Percentiles rank a stretch among this genome's conserved stretches.
Evolutionary conservation across 805 yeast genomes (phyloP).

Genomic region (Cyberlindnera xishuangbannaensis): DNA sequence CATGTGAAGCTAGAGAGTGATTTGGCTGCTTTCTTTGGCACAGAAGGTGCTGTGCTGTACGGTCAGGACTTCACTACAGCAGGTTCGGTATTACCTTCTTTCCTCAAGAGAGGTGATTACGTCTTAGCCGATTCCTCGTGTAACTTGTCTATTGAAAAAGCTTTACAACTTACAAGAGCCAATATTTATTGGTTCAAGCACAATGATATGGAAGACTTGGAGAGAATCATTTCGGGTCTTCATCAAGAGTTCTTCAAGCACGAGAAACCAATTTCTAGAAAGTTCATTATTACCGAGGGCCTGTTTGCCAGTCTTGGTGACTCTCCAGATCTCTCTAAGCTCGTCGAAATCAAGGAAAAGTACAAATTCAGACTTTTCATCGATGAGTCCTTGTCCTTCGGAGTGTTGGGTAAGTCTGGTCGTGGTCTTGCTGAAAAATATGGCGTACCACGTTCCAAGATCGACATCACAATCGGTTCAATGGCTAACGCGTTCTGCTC

Average conservation of each 20-base stretch:
- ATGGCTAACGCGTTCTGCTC: slow-evolving; percentile 77
- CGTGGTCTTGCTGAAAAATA: slow-evolving; percentile 78
- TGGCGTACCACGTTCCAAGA: slow-evolving; percentile 51
- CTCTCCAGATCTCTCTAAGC: slow-evolving; percentile 58
- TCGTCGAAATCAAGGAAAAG: slow-evolving; percentile 70
- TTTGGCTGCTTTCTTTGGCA: slow-evolving; percentile 67
- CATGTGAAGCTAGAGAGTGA: slow-evolving; percentile 77
- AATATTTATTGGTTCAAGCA: slow-evolving; percentile 71
- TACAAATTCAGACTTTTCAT: slow-evolving; percentile 81
- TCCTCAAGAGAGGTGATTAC: slow-evolving; percentile 91
- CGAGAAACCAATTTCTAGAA: slow-evolving; percentile 75
- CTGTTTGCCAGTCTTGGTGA: slow-evolving; percentile 80
- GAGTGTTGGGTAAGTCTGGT: slow-evolving; percentile 80
- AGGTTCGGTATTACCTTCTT: slow-evolving; percentile 86
- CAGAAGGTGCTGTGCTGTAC: slow-evolving; percentile 75
- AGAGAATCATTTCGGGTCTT: slow-evolving; percentile 53
- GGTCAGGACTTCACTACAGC: slow-evolving; percentile 91
- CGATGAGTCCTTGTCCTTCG: slow-evolving; percentile 85
- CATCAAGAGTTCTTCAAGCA: slow-evolving; percentile 18
- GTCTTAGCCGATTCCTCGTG: slow-evolving; percentile 82
- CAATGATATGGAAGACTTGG: slow-evolving; percentile 81
- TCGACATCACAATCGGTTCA: slow-evolving; percentile 85
- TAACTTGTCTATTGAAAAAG: slow-evolving; percentile 77
- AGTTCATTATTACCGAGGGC: slow-evolving; percentile 90
- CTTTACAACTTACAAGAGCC: slow-evolving; percentile 80